These are phyloP conservation scores for Boletus vinaceobasis DNA, from an alignment of 768 basidiomycete species.

Conservation along the genomic window DNA sequence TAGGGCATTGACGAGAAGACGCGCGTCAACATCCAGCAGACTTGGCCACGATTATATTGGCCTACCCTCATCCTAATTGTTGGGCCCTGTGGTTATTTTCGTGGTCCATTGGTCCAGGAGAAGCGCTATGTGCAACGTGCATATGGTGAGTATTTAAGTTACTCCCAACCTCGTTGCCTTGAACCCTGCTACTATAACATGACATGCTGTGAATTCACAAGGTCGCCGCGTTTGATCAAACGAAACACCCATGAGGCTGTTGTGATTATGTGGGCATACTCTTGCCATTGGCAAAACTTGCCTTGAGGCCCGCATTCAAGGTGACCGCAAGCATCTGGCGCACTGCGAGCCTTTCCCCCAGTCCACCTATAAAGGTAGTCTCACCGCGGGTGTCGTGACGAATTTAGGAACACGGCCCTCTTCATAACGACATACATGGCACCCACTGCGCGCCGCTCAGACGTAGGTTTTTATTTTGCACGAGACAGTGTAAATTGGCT, in stretches of 20 bases:
- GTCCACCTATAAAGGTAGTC: slow-evolving; percentile 13
- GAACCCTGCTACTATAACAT: not conserved
- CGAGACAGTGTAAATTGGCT: not conserved
- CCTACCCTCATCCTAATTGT: not conserved
- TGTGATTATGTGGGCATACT: not conserved
- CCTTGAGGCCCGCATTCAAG: slow-evolving; percentile 1
- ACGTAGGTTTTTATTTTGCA: slow-evolving; percentile 8
- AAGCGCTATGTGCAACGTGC: slow-evolving; percentile 4
- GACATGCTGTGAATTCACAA: slow-evolving; percentile 10
- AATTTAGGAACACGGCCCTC: not conserved
- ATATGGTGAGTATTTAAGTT: not conserved
- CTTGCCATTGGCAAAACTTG: slow-evolving; percentile 2
- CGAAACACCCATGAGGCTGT: not conserved
- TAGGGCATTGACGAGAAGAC: not conserved
- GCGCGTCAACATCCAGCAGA: not conserved
- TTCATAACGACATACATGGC: slow-evolving; percentile 3
- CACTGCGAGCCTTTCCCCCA: not conserved
- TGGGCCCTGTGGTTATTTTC: not conserved
- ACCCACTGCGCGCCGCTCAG: not conserved
- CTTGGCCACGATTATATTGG: no score
- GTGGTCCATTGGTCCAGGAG: not conserved
- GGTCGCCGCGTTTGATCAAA: slow-evolving; percentile 17
- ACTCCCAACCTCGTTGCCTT: slow-evolving; percentile 13
- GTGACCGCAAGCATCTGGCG: not conserved
- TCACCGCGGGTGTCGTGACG: not conserved